Conservation (phyloP, 1,139 yeast genomes). For the Candida labiduridarum region DNA sequence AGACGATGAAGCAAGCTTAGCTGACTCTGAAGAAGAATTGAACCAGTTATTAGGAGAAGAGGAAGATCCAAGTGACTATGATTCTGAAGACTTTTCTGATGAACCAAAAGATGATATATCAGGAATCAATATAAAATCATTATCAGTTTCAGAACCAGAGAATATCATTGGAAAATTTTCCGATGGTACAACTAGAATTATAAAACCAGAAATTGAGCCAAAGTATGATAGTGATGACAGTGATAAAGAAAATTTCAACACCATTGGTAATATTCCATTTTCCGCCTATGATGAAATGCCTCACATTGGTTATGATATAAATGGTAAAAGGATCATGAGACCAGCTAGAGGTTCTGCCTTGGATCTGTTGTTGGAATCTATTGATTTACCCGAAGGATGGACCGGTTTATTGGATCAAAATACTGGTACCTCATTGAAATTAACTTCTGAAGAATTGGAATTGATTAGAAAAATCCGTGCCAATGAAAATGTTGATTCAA, state of each 20-base stretch:
- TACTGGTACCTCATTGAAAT: conserved; percentile 85
- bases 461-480: conserved; percentile 82
- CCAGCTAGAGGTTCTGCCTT: conserved; percentile 97
- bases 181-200: conserved; percentile 75
- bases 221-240: conserved; percentile 92
- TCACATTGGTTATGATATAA: conserved; percentile 94
- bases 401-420: conserved; percentile 91
- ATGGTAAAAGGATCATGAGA: conserved; percentile 97
- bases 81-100: conserved; percentile 47
- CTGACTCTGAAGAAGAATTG: conserved; percentile 64
- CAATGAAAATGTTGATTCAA: conserved; percentile 82
- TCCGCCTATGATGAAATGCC: conserved; percentile 97
- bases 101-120: conserved; percentile 61
- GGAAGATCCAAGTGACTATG: conserved; percentile 38
- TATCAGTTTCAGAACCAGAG: conserved; percentile 39
- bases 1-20: conserved; percentile 23
- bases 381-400: conserved; percentile 98
- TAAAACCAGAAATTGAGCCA: conserved; percentile 90
- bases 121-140: conserved; percentile 52
- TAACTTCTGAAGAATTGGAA: conserved; percentile 88
- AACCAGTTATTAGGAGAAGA: conserved; percentile 58
- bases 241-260: conserved; percentile 80
- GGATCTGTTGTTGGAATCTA: conserved; percentile 82
- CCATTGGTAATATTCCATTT: conserved; percentile 90
- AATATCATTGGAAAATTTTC: conserved; percentile 55